Conservation (phyloP, 169 alveolate genomes). For the Cryptosporidium parvum region DNA sequence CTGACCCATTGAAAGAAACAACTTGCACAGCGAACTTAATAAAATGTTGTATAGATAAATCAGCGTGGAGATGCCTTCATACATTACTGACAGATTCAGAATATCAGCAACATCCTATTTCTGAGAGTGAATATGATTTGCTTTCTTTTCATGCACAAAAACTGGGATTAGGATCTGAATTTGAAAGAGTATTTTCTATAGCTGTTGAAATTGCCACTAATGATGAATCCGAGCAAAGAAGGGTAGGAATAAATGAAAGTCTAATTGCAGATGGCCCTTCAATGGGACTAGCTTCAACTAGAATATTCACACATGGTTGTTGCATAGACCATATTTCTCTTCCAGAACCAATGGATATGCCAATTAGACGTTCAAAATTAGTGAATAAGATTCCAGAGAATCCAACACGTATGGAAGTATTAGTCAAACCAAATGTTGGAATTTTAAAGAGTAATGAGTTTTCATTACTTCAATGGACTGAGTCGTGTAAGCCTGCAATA, state of each 20-base stretch:
- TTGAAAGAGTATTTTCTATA: constrained; percentile 44
- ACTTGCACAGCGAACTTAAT: constrained; percentile 60
- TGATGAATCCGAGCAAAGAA: constrained; percentile 14
- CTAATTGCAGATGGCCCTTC: constrained; percentile 62
- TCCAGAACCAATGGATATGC: constrained; percentile 92
- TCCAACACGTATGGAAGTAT: constrained; percentile 91
- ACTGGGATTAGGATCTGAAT: constrained; percentile 57
- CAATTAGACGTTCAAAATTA: constrained; percentile 85
- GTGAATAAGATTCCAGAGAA: constrained; percentile 89
- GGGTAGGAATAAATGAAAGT: not conserved
- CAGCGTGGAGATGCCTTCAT: constrained; percentile 76
- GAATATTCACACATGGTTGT: constrained; percentile 50
- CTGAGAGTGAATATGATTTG: constrained; percentile 73
- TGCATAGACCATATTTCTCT: constrained; percentile 89
- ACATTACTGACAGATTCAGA: constrained; percentile 48
- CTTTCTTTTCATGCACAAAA: constrained; percentile 73
- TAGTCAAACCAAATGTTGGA: constrained; percentile 87
- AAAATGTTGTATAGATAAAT: constrained; percentile 60
- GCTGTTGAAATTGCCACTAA: constrained; percentile 61
- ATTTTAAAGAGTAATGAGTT: constrained; percentile 85
- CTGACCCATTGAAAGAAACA: constrained; percentile 48
- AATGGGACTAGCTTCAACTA: constrained; percentile 62
- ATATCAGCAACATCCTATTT: constrained; percentile 72
- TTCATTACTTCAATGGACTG: constrained; percentile 83
- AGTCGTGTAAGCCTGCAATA: constrained; percentile 86